phyloP scores from a whole-genome alignment of 2,329 filamentous ascomycete species.

The Elsinoe australis region DNA sequence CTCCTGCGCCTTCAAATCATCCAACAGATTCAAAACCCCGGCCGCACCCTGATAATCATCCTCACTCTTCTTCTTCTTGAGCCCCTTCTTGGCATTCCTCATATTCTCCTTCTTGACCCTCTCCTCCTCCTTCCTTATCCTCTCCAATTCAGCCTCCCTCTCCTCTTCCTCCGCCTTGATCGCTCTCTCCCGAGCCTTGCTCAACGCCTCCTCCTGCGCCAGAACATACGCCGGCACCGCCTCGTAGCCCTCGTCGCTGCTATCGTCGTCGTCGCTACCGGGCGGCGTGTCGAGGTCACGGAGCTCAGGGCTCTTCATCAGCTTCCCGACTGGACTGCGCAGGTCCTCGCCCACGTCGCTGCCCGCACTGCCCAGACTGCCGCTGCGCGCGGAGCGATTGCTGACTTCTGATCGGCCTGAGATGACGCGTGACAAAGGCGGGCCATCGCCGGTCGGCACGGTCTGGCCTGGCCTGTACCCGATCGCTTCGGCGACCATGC shows the following conservation, averaged over 20 bases:
- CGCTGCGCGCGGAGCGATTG: slow-evolving; percentile 34
- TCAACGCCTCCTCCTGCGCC: slow-evolving; percentile 30
- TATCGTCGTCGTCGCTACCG: slow-evolving; percentile 23
- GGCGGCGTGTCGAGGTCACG: slow-evolving; percentile 26
- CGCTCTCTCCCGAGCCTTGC: slow-evolving; percentile 29
- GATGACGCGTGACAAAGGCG: slow-evolving; percentile 26
- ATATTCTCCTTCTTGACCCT: slow-evolving; percentile 19
- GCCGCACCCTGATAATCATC: slow-evolving; percentile 26
- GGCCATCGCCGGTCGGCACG: slow-evolving; percentile 21
- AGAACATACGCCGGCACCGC: slow-evolving; percentile 24
- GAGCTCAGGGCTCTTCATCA: slow-evolving; percentile 31
- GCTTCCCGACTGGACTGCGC: slow-evolving; percentile 18
- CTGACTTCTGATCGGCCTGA: slow-evolving; percentile 24
- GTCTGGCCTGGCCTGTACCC: slow-evolving; percentile 25
- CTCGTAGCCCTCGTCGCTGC: slow-evolving; percentile 22
- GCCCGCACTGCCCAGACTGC: slow-evolving; percentile 42
- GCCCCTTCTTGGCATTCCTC: not conserved
- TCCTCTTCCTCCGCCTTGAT: slow-evolving; percentile 29
- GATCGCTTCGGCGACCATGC: slow-evolving; percentile 36
- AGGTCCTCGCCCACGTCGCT: slow-evolving; percentile 20
- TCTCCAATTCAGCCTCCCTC: slow-evolving; percentile 27
- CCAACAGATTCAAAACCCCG: slow-evolving; percentile 29
- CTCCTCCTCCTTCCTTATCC: slow-evolving; percentile 23
- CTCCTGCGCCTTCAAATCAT: slow-evolving; percentile 15
- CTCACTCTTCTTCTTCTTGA: slow-evolving; percentile 21